These are phyloP conservation scores for Xerocomus spinulosus DNA, from an alignment of 768 basidiomycete species.

Conservation along the genomic window DNA sequence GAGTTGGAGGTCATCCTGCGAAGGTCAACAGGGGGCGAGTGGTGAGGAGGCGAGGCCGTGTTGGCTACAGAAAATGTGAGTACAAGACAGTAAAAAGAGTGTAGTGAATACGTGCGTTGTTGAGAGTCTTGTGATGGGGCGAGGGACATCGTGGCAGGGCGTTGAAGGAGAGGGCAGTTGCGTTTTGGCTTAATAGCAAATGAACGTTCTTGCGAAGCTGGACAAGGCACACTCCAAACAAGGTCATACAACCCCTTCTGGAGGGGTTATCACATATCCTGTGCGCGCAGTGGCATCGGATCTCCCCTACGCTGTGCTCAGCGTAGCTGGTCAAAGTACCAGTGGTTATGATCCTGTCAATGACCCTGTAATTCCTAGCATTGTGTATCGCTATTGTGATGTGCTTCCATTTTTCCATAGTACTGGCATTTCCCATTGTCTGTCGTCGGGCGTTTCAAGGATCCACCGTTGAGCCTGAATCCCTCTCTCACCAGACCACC, in stretches of 20 bases:
- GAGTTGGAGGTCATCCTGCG: slow-evolving; percentile 53
- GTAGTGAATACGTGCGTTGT: slow-evolving; percentile 11
- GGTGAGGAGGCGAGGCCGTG: slow-evolving; percentile 14
- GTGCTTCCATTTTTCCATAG: background rate
- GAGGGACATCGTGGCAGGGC: slow-evolving; percentile 12
- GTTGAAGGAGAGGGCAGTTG: slow-evolving; percentile 7
- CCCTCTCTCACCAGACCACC: no score
- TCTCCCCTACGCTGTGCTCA: background rate
- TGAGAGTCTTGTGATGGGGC: slow-evolving; percentile 14
- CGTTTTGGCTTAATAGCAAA: slow-evolving; percentile 18
- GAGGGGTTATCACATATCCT: slow-evolving; percentile 2
- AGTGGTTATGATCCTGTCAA: no score
- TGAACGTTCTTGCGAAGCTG: slow-evolving; percentile 7
- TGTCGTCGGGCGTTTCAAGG: background rate
- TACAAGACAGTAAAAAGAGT: background rate
- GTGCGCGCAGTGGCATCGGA: background rate
- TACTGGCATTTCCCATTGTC: background rate
- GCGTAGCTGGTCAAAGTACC: no score
- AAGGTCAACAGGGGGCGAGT: slow-evolving; percentile 42
- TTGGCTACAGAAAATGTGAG: slow-evolving; percentile 10
- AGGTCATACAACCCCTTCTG: background rate
- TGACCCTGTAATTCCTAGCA: background rate
- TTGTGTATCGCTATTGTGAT: background rate
- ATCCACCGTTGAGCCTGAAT: background rate
- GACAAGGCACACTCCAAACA: background rate